Percentiles rank a stretch among this genome's conserved stretches.
These are phyloP conservation scores for Pleurotus cornucopiae DNA, from an alignment of 768 basidiomycete species.

Conservation along the genomic window DNA sequence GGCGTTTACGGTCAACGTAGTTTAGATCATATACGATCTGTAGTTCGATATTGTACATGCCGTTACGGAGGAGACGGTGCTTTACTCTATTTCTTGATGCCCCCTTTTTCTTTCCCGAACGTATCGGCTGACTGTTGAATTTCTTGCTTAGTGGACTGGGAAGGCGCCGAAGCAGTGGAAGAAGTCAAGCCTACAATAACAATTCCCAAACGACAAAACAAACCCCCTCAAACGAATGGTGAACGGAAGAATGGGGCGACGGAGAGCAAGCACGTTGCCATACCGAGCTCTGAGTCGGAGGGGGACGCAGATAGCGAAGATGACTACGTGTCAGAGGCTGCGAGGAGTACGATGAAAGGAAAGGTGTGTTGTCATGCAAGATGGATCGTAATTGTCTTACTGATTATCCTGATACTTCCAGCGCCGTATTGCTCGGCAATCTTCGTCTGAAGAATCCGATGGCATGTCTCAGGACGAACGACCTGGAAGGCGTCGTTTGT, in stretches of 20 bases:
- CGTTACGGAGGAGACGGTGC: too few species aligned
- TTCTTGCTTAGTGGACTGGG: conserved; percentile 62
- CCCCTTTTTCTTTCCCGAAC: not conserved
- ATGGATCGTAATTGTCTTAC: not conserved
- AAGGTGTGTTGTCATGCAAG: conserved; percentile 18
- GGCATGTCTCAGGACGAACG: conserved; percentile 13
- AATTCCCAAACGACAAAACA: conserved; percentile 7
- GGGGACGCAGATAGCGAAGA: conserved; percentile 57
- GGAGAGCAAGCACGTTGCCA: conserved; percentile 5
- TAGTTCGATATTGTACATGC: conserved; percentile 13
- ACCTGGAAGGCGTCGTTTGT: conserved; percentile 13
- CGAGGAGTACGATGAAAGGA: conserved; percentile 29
- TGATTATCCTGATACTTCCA: conserved; percentile 15
- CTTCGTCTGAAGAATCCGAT: conserved; percentile 27
- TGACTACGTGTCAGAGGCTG: conserved; percentile 54
- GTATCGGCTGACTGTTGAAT: conserved; percentile 17
- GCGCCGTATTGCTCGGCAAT: conserved; percentile 39
- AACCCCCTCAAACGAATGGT: not conserved
- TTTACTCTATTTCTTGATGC: too few species aligned
- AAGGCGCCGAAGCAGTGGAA: conserved; percentile 58
- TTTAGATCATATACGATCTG: not conserved
- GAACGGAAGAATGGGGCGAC: not conserved
- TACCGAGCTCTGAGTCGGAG: conserved; percentile 39
- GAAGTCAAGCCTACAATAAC: conserved; percentile 26
- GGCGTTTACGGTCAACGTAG: not conserved